Evolutionary conservation across 345 rosid species (phyloP).

Genomic region (Eucalyptus coolabah): DNA sequence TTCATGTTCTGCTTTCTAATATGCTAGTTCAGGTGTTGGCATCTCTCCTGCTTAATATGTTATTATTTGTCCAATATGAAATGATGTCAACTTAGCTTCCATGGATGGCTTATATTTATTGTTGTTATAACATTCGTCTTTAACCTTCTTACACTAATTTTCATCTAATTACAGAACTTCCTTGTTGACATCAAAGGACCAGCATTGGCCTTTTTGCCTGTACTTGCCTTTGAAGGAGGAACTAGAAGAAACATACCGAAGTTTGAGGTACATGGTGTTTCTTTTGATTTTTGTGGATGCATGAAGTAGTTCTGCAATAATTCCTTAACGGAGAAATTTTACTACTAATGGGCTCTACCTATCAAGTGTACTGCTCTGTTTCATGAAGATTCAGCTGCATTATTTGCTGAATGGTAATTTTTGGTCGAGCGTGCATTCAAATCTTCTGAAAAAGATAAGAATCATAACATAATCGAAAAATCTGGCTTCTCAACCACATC

Average conservation of each 20-base stretch:
- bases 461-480: not conserved
- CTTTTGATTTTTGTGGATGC: not conserved
- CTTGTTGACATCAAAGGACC: conserved; percentile 84
- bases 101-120: not conserved
- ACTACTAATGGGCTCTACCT: not conserved
- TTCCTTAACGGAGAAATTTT: not conserved
- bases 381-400: not conserved
- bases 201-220: conserved; percentile 54
- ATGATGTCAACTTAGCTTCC: not conserved
- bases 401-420: not conserved
- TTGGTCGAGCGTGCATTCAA: not conserved
- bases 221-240: conserved; percentile 89
- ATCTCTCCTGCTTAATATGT: not conserved
- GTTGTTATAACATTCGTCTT: not conserved
- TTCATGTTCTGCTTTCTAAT: not conserved
- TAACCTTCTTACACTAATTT: not conserved
- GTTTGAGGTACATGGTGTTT: conserved; percentile 30
- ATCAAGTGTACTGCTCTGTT: not conserved
- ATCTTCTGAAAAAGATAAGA: not conserved
- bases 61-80: not conserved
- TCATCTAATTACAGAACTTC: conserved; percentile 29
- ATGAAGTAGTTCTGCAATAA: not conserved
- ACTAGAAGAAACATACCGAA: conserved; percentile 75
- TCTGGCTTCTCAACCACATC: not conserved
- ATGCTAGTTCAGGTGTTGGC: not conserved